Conservation (phyloP, 306 rosid species). For the Glycine tomentella region DNA sequence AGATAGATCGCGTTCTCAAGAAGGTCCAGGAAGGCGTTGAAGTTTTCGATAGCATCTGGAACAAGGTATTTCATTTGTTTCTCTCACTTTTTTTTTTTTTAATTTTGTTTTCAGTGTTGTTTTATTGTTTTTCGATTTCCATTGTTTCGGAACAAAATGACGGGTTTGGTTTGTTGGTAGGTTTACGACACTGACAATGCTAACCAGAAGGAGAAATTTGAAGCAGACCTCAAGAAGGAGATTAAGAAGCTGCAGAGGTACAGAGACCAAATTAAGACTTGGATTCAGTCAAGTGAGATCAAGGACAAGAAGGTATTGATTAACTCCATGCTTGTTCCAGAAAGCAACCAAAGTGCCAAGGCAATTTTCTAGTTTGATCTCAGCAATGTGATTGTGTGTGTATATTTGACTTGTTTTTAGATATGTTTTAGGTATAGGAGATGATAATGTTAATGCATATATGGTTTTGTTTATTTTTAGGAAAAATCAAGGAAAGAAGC, state of each 20-base stretch:
- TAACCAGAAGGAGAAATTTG: slow-evolving; percentile 98
- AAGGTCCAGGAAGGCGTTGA: slow-evolving; percentile 99
- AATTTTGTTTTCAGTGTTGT: too few relatives aligned
- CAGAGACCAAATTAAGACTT: slow-evolving; percentile 93
- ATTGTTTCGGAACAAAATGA: slow-evolving; percentile 17
- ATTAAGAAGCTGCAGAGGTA: slow-evolving; percentile 97
- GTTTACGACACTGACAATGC: slow-evolving; percentile 97
- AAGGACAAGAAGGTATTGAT: slow-evolving; percentile 86
- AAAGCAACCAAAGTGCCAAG: slow-evolving; percentile 3
- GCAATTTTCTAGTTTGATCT: not conserved
- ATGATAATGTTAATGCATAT: not conserved
- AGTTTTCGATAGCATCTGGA: slow-evolving; percentile 96
- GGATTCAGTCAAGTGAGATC: slow-evolving; percentile 99
- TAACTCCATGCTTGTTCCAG: not conserved
- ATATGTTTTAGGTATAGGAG: not conserved
- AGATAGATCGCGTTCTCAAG: slow-evolving; percentile 97
- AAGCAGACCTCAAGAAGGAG: slow-evolving; percentile 98
- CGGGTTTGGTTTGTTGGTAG: slow-evolving; percentile 47
- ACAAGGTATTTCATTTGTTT: slow-evolving; percentile 64
- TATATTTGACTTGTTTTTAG: not conserved
- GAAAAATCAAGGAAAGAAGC: not conserved
- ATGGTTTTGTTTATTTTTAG: not conserved
- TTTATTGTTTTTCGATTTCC: not conserved
- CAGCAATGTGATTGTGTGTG: not conserved
- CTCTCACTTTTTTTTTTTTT: not conserved